Base-by-base conservation (phyloP, 2,329 filamentous ascomycete species). In the Fusarium devonianum region DNA sequence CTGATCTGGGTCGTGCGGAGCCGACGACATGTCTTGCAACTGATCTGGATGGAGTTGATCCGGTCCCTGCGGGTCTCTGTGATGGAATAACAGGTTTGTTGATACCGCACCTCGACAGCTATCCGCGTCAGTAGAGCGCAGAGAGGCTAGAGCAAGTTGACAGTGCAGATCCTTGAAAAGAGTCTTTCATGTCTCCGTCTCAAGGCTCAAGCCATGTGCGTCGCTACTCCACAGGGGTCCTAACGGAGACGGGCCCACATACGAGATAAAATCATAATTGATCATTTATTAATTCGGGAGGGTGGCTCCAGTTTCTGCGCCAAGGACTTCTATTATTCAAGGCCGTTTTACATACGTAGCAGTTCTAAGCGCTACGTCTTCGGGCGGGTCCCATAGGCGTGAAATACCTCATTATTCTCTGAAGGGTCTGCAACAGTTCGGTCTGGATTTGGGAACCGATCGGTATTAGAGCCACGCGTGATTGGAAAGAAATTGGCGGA, bases 101-200 rank as follows among this genome's bases (percentile, higher is more conserved):
- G 29, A 32, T 58, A 49, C 53, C 54, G n/a, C n/a, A n/a, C n/a
- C n/a, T n/a, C 26, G 58, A 57, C 42, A n/a, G 40, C 26, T 30
- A 42, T 54, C 54, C 28, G 30, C 22, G 47, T 42, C 38, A 49
- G 26, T n/a, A 57, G 43, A 58, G 58, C 45, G 49, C 49, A 58
- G 32, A 21, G 53, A 29, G 23, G 23, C 10, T 19, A 48, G 22
- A 37, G 33, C 47, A 42, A 25, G 34, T 48, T 23, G 16, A 37
- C 33, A 41, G 4, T 35, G 30, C 18, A 33, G 21, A 39, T 49
- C 8, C 32, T 16, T 35, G 32, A 33, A 17, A 14, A 40, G 38
- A 11, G 9, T 25, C 22, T 9, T 9, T 19, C 10, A 17, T 33
- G 19, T n/a, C n/a, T n/a, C n/a, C n/a, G n/a, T n/a, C n/a, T n/a